phyloP scores from a whole-genome alignment of 2,329 filamentous ascomycete genomes.

The Penicillium janthinellum region DNA sequence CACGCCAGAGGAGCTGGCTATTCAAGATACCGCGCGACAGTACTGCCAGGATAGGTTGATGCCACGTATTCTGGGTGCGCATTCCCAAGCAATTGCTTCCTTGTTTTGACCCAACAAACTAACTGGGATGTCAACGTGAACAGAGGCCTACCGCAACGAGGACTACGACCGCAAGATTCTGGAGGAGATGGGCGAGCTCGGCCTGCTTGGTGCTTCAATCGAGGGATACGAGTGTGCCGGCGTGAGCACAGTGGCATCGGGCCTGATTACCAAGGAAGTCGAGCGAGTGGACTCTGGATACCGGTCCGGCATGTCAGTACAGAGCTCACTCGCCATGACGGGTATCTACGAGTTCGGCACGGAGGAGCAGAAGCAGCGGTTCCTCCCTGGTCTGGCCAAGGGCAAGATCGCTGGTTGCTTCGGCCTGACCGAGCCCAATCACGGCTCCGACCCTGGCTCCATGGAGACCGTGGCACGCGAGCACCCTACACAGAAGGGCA shows the following conservation, averaged over 20 bases:
- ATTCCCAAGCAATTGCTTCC: not conserved
- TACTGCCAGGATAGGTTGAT: conserved; percentile 91
- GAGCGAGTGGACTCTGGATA: conserved; percentile 91
- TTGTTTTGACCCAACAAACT: not conserved
- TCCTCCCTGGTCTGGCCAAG: conserved; percentile 77
- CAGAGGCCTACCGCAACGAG: conserved; percentile 85
- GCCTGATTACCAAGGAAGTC: conserved; percentile 85
- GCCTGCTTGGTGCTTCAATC: conserved; percentile 83
- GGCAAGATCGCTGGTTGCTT: conserved; percentile 83
- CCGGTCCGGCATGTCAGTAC: conserved; percentile 89
- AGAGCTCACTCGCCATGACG: conserved; percentile 91
- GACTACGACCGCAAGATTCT: conserved; percentile 83
- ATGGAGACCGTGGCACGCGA: conserved; percentile 88
- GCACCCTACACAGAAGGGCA: conserved; percentile 81
- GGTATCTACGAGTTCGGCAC: conserved; percentile 86
- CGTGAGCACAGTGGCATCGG: conserved; percentile 83
- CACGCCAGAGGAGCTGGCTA: conserved; percentile 88
- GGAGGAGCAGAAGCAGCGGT: conserved; percentile 83
- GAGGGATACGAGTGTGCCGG: conserved; percentile 87
- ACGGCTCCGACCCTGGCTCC: conserved; percentile 85
- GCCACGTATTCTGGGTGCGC: conserved; percentile 80
- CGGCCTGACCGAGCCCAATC: conserved; percentile 88
- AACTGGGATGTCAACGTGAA: not conserved
- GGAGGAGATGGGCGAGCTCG: conserved; percentile 88
- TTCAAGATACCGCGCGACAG: conserved; percentile 84